These are phyloP conservation scores for Podaxis mareebaensis DNA, from an alignment of 768 basidiomycete genomes.

Conservation along the genomic window DNA sequence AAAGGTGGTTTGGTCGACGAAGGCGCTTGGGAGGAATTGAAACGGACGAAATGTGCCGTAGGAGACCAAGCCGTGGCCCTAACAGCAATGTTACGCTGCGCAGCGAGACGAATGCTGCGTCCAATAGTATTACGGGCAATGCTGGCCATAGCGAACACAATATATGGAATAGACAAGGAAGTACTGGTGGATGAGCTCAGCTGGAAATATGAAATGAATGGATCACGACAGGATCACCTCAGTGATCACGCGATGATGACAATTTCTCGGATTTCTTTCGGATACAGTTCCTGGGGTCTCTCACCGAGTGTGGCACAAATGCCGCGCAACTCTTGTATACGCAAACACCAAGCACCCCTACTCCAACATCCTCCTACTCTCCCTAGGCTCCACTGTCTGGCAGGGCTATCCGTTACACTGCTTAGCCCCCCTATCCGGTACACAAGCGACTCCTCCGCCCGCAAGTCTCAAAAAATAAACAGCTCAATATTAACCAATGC, in stretches of 20 bases:
- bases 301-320: not conserved
- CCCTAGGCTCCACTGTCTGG: not conserved
- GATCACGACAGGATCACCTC: slow-evolving; percentile 7
- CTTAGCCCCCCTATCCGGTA: too few relatives aligned
- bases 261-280: not conserved
- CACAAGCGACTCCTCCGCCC: too few relatives aligned
- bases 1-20: slow-evolving; percentile 23
- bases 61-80: slow-evolving; percentile 14
- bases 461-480: too few relatives aligned
- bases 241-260: not conserved
- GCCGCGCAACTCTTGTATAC: not conserved
- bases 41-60: slow-evolving; percentile 24
- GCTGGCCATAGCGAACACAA: slow-evolving; percentile 6
- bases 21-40: slow-evolving; percentile 31
- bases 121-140: slow-evolving; percentile 5
- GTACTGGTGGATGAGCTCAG: not conserved
- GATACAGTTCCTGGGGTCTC: not conserved
- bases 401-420: too few relatives aligned
- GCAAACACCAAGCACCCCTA: not conserved
- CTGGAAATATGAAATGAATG: not conserved
- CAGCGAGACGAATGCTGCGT: not conserved
- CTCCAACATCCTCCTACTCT: not conserved
- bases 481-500: too few relatives aligned
- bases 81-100: slow-evolving; percentile 9
- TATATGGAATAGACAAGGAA: not conserved